Evolutionary conservation across 1,284 basidiomycete species (phyloP).

Genomic region (Fomes fomentarius): DNA sequence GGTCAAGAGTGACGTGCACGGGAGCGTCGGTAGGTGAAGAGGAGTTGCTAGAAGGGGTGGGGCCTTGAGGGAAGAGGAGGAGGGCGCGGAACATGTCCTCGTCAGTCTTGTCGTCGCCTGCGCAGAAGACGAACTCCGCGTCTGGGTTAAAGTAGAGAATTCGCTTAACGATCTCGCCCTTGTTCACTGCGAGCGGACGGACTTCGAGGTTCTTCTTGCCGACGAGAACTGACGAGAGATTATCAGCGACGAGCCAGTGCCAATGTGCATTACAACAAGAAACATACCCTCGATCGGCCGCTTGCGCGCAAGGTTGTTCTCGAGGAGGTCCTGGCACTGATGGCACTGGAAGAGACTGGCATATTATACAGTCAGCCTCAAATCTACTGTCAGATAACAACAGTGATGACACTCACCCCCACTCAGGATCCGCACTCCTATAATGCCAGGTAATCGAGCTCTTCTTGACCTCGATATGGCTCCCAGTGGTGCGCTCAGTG

Average conservation of each 20-base stretch:
- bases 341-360: conserved; percentile 86
- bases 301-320: conserved; percentile 89
- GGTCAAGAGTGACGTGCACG: conserved; percentile 48
- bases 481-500: conserved; percentile 93
- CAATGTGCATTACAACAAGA: background rate
- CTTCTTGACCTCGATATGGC: conserved; percentile 96
- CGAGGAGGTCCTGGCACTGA: conserved; percentile 95
- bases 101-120: conserved; percentile 98
- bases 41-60: conserved; percentile 40
- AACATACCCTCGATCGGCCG: conserved; percentile 82
- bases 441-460: conserved; percentile 99
- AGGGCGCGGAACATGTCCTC: conserved; percentile 97
- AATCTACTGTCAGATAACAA: background rate
- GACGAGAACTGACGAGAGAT: conserved; percentile 65
- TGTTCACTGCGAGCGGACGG: conserved; percentile 93
- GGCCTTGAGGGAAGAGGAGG: conserved; percentile 59
- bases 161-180: conserved; percentile 97
- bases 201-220: conserved; percentile 99
- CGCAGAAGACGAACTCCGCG: conserved; percentile 95
- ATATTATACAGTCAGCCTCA: background rate
- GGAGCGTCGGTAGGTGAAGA: background rate
- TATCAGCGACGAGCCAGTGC: conserved; percentile 36
- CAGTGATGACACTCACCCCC: conserved; percentile 69
- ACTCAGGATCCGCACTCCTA: conserved; percentile 91
- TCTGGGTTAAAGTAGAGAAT: conserved; percentile 92